phyloP scores from a whole-genome alignment of 208 protist genomes.

The Lotmaria passim region DNA sequence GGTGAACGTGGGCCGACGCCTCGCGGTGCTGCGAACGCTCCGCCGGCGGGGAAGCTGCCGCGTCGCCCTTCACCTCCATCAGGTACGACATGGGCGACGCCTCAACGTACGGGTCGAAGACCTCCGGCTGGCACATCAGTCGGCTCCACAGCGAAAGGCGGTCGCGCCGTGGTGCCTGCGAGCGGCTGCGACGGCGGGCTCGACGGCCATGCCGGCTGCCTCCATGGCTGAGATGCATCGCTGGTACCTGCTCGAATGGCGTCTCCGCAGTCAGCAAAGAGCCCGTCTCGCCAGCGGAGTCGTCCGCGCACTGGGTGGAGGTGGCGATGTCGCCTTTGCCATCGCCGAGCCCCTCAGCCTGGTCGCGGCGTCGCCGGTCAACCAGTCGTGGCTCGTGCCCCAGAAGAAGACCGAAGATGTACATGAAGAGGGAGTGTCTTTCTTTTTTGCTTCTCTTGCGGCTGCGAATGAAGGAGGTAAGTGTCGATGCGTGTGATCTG shows the following conservation, averaged over 20 bases:
- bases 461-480: background rate
- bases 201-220: background rate
- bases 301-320: constrained; percentile 4
- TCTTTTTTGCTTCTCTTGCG: too few species aligned
- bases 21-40: background rate
- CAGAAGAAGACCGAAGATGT: constrained; percentile 2
- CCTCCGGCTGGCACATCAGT: constrained; percentile 55
- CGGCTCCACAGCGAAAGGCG: constrained; percentile 42
- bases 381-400: constrained; percentile 5
- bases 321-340: background rate
- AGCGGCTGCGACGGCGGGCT: background rate
- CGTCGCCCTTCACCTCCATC: background rate
- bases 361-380: background rate
- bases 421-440: constrained; percentile 8
- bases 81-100: constrained; percentile 28
- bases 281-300: constrained; percentile 5
- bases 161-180: background rate
- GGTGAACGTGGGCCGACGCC: background rate
- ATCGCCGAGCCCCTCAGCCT: background rate
- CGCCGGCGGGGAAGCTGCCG: background rate
- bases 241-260: background rate
- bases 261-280: background rate
- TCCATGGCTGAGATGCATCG: background rate
- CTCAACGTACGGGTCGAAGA: constrained; percentile 45
- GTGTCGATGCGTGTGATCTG: too few species aligned